phyloP scores from a whole-genome alignment of 2,329 filamentous ascomycete genomes.

The Corinectria fuckeliana region DNA sequence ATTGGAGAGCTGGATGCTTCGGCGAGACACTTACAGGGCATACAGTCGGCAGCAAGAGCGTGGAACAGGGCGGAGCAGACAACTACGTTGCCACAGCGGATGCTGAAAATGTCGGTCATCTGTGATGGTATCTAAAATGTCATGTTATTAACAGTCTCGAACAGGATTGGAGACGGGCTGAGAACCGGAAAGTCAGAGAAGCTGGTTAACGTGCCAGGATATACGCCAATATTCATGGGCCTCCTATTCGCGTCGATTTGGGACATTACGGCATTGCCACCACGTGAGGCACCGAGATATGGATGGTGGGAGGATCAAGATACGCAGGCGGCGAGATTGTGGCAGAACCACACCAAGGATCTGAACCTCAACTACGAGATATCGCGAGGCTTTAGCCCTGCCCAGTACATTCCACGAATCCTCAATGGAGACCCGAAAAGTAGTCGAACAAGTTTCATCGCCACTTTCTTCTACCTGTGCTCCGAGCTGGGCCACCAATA shows the following conservation, averaged over 20 bases:
- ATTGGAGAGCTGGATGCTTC: conserved; percentile 52
- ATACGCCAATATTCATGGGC: conserved; percentile 53
- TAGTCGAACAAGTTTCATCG: conserved; percentile 54
- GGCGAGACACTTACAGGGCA: conserved; percentile 50
- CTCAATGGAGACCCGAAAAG: conserved; percentile 45
- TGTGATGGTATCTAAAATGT: background rate
- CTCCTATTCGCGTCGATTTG: conserved; percentile 53
- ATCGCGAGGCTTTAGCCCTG: conserved; percentile 42
- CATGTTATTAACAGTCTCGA: conserved; percentile 16
- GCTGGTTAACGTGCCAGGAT: conserved; percentile 49
- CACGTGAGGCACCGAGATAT: conserved; percentile 44
- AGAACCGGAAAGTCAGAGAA: conserved; percentile 48
- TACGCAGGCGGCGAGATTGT: conserved; percentile 44
- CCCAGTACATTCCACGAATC: conserved; percentile 43
- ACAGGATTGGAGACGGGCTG: conserved; percentile 50
- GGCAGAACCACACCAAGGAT: conserved; percentile 46
- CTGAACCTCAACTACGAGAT: conserved; percentile 48
- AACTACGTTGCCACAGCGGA: conserved; percentile 48
- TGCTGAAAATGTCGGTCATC: conserved; percentile 49
- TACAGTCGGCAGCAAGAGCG: conserved; percentile 40
- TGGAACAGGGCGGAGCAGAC: conserved; percentile 28
- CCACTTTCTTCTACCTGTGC: conserved; percentile 55
- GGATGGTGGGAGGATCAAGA: conserved; percentile 47
- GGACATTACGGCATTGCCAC: conserved; percentile 46
- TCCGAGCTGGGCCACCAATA: conserved; percentile 50